A percentile compares a stretch with the other conserved stretches of the same genome.
Conservation (phyloP, 345 rosid species). For the Firmiana major region DNA sequence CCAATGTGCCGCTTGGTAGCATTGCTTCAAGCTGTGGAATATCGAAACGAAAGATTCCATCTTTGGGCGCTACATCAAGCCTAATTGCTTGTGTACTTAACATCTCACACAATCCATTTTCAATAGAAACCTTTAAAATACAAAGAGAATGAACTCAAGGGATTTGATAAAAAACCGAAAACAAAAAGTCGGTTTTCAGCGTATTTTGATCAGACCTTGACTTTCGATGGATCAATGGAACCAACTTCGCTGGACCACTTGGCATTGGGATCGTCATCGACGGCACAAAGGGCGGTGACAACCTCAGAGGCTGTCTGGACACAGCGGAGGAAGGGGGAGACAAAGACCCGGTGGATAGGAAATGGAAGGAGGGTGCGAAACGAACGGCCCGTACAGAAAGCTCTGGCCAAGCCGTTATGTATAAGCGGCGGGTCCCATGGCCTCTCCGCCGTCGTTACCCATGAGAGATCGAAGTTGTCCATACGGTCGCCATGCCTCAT, state of each 20-base stretch:
- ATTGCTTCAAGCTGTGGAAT: constrained; percentile 52
- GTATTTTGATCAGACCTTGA: constrained; percentile 50
- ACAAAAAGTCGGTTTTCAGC: neutral
- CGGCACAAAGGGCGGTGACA: constrained; percentile 48
- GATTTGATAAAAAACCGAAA: too few species aligned
- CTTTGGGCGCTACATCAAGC: constrained; percentile 48
- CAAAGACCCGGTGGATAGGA: constrained; percentile 79
- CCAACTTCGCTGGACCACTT: constrained; percentile 31
- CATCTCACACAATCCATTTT: constrained; percentile 79
- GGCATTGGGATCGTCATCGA: constrained; percentile 26
- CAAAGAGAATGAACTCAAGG: neutral
- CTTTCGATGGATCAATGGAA: constrained; percentile 46
- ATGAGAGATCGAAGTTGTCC: constrained; percentile 55
- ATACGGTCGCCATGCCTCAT: constrained; percentile 91
- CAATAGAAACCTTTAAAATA: constrained; percentile 55
- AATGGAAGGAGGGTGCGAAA: constrained; percentile 44
- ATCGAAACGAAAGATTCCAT: constrained; percentile 55
- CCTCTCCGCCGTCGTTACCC: constrained; percentile 54
- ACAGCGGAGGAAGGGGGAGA: constrained; percentile 86
- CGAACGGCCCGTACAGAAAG: constrained; percentile 43
- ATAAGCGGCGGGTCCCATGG: constrained; percentile 85
- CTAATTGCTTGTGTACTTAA: constrained; percentile 55
- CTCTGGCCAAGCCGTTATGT: constrained; percentile 46
- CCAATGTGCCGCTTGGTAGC: constrained; percentile 65
- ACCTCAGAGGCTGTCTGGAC: constrained; percentile 71